A percentile compares a stretch with the other conserved stretches of the same genome.
phyloP scores from a whole-genome alignment of 2,329 filamentous ascomycete species.

The Clarireedia sp. region DNA sequence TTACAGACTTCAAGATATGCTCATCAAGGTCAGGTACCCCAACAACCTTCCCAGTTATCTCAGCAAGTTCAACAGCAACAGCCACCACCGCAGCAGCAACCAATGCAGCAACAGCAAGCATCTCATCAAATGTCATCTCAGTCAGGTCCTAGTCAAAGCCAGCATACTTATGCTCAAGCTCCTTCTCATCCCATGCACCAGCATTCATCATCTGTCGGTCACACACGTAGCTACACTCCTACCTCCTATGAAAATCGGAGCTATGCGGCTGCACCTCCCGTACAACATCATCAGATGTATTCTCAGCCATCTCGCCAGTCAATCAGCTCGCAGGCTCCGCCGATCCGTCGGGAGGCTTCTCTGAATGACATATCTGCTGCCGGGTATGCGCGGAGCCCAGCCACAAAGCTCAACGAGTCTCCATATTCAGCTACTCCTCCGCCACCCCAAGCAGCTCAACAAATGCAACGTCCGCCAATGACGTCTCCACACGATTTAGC shows the following conservation, averaged over 20 bases:
- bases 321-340: constrained; percentile 21
- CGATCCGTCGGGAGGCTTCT: constrained; percentile 25
- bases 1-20: constrained; percentile 31
- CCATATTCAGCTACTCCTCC: constrained; percentile 29
- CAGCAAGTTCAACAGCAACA: constrained; percentile 7
- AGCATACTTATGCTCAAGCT: constrained; percentile 41
- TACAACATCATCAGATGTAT: constrained; percentile 30
- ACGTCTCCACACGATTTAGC: constrained; percentile 25
- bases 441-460: constrained; percentile 15
- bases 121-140: constrained; percentile 41
- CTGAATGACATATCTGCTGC: constrained; percentile 22
- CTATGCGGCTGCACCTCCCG: constrained; percentile 34
- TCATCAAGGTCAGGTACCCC: constrained; percentile 18
- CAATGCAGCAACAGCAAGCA: constrained; percentile 25
- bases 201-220: constrained; percentile 34
- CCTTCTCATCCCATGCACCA: constrained; percentile 40
- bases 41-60: constrained; percentile 4
- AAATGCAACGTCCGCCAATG: constrained; percentile 18
- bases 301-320: constrained; percentile 24
- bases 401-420: constrained; percentile 26
- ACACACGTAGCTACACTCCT: constrained; percentile 26
- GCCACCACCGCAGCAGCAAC: constrained; percentile 12
- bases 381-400: constrained; percentile 23
- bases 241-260: constrained; percentile 26
- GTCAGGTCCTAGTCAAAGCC: constrained; percentile 29